Evolutionary conservation across 2,329 filamentous ascomycete species (phyloP), one percentile per base, ranked within the genome.

Genomic region (Fusarium cyanostomum): DNA sequence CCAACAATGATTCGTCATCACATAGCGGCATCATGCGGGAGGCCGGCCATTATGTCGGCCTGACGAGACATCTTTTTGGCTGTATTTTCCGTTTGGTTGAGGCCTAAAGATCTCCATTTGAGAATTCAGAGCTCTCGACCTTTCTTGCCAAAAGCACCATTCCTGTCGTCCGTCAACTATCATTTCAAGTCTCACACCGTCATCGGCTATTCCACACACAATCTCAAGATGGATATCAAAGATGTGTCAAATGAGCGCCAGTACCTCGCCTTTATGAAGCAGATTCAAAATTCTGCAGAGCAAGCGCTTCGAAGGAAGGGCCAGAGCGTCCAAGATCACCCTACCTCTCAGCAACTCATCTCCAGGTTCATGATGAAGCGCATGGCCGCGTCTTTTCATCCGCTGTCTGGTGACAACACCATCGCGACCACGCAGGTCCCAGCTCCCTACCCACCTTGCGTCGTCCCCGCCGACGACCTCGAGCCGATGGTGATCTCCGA

Each of bases 271-370:
- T 11, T 30, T 8, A 4, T 58, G 15, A 37, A 44, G 9, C 2
- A 8, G 4, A 10, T 57, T 8, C 13, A 57, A 26, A 8, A 16
- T 8, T 12, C 11, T 3, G n/a, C 8, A 2, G 21, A 21, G 2
- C 9, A 52, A 8, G 39, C 31, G 5, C 9, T 10, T 15, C 1
- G 2, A 8, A 42, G 43, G 12, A 58, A 64, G 27, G 56, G 61
- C 2, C 21, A 62, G 26, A n/a, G 35, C n/a, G 52, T 58, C 2
- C 31, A 31, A 5, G 62, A 65, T n/a, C 52, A 54, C 8, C 56
- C 15, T 7, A 2, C 16, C 1, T 1, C 9, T 8, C 4, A 5
- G 1, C 3, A 9, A 1, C 6, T 56, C 2, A 11, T 24, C 13
- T 5, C 27, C 2, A 3, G 1, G 4, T 52, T 52, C n/a, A 16